Percentiles rank a stretch among this genome's conserved stretches.
Conservation (phyloP, 495 filamentous ascomycete species). For the Aspergillus conjunctus region DNA sequence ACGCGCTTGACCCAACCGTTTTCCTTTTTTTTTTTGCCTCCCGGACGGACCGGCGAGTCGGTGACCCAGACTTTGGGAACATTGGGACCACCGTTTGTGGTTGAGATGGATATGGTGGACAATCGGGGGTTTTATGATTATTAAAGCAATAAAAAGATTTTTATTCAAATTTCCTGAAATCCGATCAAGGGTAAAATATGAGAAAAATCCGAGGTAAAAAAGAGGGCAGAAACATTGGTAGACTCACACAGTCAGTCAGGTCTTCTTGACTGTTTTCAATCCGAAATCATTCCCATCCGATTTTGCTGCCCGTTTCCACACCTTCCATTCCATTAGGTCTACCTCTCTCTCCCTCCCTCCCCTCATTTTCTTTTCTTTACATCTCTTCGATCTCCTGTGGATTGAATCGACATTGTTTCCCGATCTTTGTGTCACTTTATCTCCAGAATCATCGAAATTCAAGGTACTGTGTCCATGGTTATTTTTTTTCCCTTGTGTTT, state of each 20-base stretch:
- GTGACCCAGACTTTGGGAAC: conserved; percentile 23
- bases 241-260: not conserved
- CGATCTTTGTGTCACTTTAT: no score
- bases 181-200: not conserved
- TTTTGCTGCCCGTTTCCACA: conserved; percentile 6
- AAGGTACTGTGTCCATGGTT: not conserved
- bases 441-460: not conserved
- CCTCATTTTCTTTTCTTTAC: not conserved
- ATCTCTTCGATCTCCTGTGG: not conserved
- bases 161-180: not conserved
- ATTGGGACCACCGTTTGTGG: not conserved
- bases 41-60: conserved; percentile 34
- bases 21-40: conserved; percentile 26
- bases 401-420: no score
- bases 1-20: conserved; percentile 32
- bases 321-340: conserved; percentile 4
- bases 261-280: conserved; percentile 18
- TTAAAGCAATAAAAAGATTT: not conserved
- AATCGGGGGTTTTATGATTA: conserved; percentile 7
- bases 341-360: not conserved
- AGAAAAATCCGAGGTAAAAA: not conserved
- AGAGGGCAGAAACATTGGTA: not conserved
- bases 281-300: conserved; percentile 9
- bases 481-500: not conserved
- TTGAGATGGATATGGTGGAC: not conserved